Evolutionary conservation across 2,329 filamentous ascomycete species (phyloP).

Genomic region (Cercospora berteroae): DNA sequence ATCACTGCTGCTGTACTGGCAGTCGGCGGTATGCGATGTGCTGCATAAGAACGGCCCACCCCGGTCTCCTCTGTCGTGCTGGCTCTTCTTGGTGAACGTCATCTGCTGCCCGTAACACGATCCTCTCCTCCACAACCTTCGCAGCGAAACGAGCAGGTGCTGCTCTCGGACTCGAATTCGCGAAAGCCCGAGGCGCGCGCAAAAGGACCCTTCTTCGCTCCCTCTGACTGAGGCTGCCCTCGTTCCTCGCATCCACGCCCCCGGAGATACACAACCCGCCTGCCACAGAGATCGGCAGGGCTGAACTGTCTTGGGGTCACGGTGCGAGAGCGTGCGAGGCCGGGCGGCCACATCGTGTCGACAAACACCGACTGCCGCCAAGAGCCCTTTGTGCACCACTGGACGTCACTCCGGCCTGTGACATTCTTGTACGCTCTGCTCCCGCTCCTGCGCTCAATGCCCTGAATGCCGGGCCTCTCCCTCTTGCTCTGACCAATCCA

Average conservation of each 20-base stretch:
- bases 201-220: neutral
- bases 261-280: conserved; percentile 1
- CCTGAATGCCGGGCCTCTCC: neutral
- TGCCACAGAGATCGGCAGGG: conserved; percentile 7
- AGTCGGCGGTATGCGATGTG: neutral
- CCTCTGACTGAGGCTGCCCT: neutral
- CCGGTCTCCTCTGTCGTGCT: neutral
- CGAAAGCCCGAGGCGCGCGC: conserved; percentile 1
- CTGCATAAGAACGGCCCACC: neutral
- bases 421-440: conserved; percentile 6
- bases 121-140: neutral
- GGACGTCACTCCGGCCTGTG: conserved; percentile 11
- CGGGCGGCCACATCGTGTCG: conserved; percentile 5
- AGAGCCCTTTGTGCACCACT: neutral
- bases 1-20: neutral
- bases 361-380: conserved; percentile 9
- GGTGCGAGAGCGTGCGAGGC: conserved; percentile 3
- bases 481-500: neutral
- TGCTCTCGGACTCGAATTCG: neutral
- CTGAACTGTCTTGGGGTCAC: conserved; percentile 3
- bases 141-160: neutral
- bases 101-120: neutral
- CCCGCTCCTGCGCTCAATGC: conserved; percentile 1
- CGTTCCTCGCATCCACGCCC: neutral
- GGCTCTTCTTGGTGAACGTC: neutral